Conservation (phyloP, 257 asterid species). For the Solanum chilense region DNA sequence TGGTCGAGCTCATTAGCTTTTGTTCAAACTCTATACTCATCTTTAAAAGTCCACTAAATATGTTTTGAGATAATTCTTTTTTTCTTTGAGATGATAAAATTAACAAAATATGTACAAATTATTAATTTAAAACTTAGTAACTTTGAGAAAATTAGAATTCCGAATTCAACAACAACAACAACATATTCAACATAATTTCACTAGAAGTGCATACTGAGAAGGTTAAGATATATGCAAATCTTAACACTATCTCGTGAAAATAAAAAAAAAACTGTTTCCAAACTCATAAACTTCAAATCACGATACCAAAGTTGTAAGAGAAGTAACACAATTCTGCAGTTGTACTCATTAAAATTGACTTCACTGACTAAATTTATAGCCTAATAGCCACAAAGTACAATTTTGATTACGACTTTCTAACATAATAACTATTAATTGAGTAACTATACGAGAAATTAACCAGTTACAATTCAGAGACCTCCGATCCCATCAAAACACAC, state of each 20-base stretch:
- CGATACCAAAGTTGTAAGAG: not conserved
- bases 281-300: not conserved
- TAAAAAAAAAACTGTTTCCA: too few relatives aligned
- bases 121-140: not conserved
- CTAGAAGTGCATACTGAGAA: too few relatives aligned
- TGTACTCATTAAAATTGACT: not conserved
- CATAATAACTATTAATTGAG: not conserved
- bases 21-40: not conserved
- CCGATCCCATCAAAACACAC: not conserved
- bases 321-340: not conserved
- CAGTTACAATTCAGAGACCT: not conserved
- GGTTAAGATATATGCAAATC: accelerated
- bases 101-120: not conserved
- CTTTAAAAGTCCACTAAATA: not conserved
- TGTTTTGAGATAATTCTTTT: not conserved
- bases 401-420: not conserved
- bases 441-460: too few relatives aligned
- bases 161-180: not conserved
- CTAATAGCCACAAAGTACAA: not conserved
- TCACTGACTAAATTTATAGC: not conserved
- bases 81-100: too few relatives aligned
- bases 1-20: not conserved
- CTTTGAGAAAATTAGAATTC: not conserved
- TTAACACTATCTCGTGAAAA: too few relatives aligned
- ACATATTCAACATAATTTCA: not conserved